Percentiles rank a stretch among this genome's conserved stretches.
These are phyloP conservation scores for Globisporangium cederbergense DNA, from an alignment of 352 stramenopile species.

Conservation along the genomic window DNA sequence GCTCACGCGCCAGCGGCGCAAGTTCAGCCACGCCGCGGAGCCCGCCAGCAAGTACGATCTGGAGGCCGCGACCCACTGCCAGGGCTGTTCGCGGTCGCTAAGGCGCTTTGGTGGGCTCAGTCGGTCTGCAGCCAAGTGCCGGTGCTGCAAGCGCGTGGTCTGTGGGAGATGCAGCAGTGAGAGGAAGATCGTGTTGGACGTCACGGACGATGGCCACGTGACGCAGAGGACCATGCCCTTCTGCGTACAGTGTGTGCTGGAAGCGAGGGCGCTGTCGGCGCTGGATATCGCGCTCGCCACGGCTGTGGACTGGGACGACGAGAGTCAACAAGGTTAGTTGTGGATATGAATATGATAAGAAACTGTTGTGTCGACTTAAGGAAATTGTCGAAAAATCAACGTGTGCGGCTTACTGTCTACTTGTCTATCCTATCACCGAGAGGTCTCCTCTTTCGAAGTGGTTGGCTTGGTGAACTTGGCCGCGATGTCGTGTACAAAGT, in stretches of 20 bases:
- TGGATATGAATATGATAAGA: not conserved
- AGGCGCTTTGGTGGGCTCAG: slow-evolving; percentile 10
- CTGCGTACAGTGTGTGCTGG: slow-evolving; percentile 11
- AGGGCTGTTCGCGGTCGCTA: slow-evolving; percentile 1
- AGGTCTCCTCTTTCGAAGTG: slow-evolving; percentile 14
- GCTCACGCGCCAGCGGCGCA: slow-evolving; percentile 25
- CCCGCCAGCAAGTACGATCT: slow-evolving; percentile 20
- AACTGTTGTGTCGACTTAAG: not conserved
- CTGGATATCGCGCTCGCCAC: slow-evolving; percentile 2
- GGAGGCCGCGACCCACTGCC: slow-evolving; percentile 5
- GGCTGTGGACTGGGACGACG: not conserved
- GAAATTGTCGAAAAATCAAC: not conserved
- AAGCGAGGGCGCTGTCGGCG: slow-evolving; percentile 3
- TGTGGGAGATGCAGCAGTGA: slow-evolving; percentile 23
- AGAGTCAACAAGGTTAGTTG: not conserved
- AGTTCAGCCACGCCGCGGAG: slow-evolving; percentile 31
- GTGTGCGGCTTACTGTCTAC: too few species aligned
- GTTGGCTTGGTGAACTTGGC: slow-evolving; percentile 16
- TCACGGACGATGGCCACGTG: slow-evolving; percentile 15
- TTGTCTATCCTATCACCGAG: not conserved
- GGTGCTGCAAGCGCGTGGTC: slow-evolving; percentile 19
- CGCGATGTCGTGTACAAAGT: slow-evolving; percentile 65
- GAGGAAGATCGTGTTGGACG: slow-evolving; percentile 24
- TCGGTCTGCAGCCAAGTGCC: slow-evolving; percentile 14
- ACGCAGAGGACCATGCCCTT: slow-evolving; percentile 8